Evolutionary conservation across 805 yeast genomes (phyloP).

Genomic region (Candida alai): DNA sequence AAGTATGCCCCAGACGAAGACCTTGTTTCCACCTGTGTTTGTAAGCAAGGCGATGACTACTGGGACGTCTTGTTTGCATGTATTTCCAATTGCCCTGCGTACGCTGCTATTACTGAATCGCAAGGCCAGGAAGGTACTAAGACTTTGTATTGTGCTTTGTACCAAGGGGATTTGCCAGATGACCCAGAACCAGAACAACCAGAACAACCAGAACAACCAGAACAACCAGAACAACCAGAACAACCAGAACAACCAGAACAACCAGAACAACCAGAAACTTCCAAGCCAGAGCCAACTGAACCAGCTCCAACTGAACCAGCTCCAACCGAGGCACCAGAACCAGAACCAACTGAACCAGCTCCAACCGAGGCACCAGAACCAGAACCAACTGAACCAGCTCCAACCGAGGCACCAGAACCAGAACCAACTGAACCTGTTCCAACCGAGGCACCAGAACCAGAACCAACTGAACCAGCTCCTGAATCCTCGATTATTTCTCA

Average conservation of each 20-base stretch:
- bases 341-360: not conserved
- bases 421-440: not conserved
- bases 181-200: constrained; percentile 1
- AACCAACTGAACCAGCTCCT: not conserved
- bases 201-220: not conserved
- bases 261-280: not conserved
- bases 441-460: constrained; percentile 1
- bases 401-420: constrained; percentile 1
- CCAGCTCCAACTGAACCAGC: constrained; percentile 1
- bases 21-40: not conserved
- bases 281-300: no score
- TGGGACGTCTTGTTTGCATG: constrained; percentile 3
- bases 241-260: not conserved
- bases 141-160: not conserved
- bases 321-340: not conserved
- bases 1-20: constrained; percentile 2
- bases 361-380: not conserved
- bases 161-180: constrained; percentile 1
- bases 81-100: not conserved
- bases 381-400: not conserved
- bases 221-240: constrained; percentile 1
- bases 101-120: not conserved
- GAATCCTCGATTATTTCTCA: no score
- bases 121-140: not conserved
- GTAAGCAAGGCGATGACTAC: constrained; percentile 1